These are phyloP conservation scores for Clavulina sp. DNA, from an alignment of 768 basidiomycete species.

Conservation along the genomic window DNA sequence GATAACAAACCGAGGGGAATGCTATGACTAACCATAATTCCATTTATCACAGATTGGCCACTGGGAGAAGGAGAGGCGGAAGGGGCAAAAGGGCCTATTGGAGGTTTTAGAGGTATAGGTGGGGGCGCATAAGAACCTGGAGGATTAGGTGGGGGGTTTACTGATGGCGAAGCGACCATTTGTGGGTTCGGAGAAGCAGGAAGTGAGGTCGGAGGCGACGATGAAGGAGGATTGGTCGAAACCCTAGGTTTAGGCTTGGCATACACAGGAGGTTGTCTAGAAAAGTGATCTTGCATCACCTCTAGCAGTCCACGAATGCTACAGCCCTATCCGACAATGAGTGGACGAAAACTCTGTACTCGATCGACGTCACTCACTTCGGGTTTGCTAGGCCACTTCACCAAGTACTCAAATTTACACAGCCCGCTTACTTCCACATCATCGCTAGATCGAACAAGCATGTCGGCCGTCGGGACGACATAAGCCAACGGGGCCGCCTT, in stretches of 20 bases:
- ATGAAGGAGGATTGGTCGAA: neutral
- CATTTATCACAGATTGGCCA: too few relatives aligned
- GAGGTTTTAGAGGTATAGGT: slow-evolving; percentile 12
- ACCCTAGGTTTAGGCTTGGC: slow-evolving; percentile 41
- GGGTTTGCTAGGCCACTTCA: slow-evolving; percentile 62
- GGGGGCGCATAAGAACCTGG: slow-evolving; percentile 11
- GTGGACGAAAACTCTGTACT: neutral
- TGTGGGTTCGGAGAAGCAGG: too few relatives aligned
- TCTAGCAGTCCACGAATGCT: slow-evolving; percentile 54
- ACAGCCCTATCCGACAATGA: slow-evolving; percentile 39
- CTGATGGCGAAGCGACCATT: too few relatives aligned
- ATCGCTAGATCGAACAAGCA: slow-evolving; percentile 66
- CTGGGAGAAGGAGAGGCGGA: slow-evolving; percentile 12
- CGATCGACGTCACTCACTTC: slow-evolving; percentile 38
- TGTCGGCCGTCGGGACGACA: slow-evolving; percentile 80
- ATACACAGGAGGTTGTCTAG: slow-evolving; percentile 73
- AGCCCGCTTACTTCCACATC: slow-evolving; percentile 68
- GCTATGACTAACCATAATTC: too few relatives aligned
- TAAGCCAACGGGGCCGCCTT: slow-evolving; percentile 66
- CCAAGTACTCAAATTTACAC: slow-evolving; percentile 50
- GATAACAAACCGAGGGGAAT: too few relatives aligned
- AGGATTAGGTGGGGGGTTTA: slow-evolving; percentile 1
- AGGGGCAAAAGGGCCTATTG: slow-evolving; percentile 13
- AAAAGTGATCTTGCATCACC: slow-evolving; percentile 69
- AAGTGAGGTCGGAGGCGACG: too few relatives aligned